These are phyloP conservation scores for Vitis hybrid DNA, from an alignment of 177 flowering plant species.

Conservation along the genomic window DNA sequence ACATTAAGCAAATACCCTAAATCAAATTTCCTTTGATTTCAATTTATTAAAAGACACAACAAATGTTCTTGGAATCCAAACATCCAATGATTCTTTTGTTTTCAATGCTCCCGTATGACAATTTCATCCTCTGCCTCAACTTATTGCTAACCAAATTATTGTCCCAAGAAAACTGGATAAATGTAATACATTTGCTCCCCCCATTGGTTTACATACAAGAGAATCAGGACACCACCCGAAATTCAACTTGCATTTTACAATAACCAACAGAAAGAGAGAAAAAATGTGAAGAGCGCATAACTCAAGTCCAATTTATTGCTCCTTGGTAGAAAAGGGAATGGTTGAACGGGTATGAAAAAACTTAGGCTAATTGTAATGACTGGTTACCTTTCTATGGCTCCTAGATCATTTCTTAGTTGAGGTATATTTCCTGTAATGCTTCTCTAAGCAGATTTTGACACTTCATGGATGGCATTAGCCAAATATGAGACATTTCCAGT, in stretches of 20 bases:
- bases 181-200: not conserved
- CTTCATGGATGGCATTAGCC: slow-evolving; percentile 91
- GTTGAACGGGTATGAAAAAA: not conserved
- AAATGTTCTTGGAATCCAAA: not conserved
- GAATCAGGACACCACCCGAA: not conserved
- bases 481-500: slow-evolving; percentile 82
- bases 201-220: not conserved
- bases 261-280: not conserved
- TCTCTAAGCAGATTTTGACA: slow-evolving; percentile 57
- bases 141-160: not conserved
- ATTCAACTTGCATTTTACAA: not conserved
- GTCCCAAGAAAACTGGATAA: not conserved
- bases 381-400: not conserved
- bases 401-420: not conserved
- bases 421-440: not conserved
- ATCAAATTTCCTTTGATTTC: not conserved
- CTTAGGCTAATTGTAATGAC: no score
- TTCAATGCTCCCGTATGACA: not conserved
- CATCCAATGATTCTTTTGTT: not conserved
- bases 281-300: not conserved
- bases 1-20: not conserved
- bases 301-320: not conserved
- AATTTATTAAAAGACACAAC: not conserved
- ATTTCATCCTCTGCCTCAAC: slow-evolving; percentile 1
- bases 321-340: not conserved